Evolutionary conservation across 2,329 filamentous ascomycete genomes (phyloP), one percentile per base, ranked within the genome.

Genomic region (Claviceps digitariae): DNA sequence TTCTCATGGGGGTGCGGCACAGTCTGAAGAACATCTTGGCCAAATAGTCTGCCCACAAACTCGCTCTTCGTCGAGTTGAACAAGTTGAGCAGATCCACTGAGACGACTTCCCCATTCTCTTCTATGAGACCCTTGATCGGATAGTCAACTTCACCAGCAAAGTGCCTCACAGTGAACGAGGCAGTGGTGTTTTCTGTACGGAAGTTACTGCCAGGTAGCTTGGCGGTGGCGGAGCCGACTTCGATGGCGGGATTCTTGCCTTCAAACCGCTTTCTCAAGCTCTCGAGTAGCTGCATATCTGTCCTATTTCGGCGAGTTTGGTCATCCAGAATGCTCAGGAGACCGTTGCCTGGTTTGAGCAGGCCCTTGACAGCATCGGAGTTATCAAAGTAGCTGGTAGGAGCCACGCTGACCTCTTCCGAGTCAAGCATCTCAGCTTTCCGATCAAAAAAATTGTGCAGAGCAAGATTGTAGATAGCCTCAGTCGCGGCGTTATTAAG

Each of bases 381-480:
- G 68, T 97, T 98, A 69, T 98, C 93, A 61, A 96, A 98, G 69
- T 97, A 98, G 71, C 89, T 95, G 0, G 91, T 96, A 0, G 90
- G 84, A 2, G 90, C 80, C 2, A 98, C 88, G 34, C 77, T 82
- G 38, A 98, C 88, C 66, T 98, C 93, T 67, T 98, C 93, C 1
- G 85, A 90, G 64, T 98, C 93, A 23, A 98, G 77, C 71, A 95
- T 81, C 57, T 97, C 91, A 0, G 90, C 90, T 68, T 93, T 94
- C 60, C 85, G 84, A 64, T 96, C 90, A 67, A 97, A 98, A 71
- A 98, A 97, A 67, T 87, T 94, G 65, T 95, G 90, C 25, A 97
- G 76, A 36, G 90, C 90, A 62, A 95, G 83, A 65, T 96, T 93
- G 73, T 96, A 96, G 12, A 97, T 76, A 1, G 85, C 86, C 69